A percentile compares a stretch with the other conserved stretches of the same genome.
Evolutionary conservation across 1,284 basidiomycete species (phyloP).

Genomic region (Apiotrichum domesticum): DNA sequence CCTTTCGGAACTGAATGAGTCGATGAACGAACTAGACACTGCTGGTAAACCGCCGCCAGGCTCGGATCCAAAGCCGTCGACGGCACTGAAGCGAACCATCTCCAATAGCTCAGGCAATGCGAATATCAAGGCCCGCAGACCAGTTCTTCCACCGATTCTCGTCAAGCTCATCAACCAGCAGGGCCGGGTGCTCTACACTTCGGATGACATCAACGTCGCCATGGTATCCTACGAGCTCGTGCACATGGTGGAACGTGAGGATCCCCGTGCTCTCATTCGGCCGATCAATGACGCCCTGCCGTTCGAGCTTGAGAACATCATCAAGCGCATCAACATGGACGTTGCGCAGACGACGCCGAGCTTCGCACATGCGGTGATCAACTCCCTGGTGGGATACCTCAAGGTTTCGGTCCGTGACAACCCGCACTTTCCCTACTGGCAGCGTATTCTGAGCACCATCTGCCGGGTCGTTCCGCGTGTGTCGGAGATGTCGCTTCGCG

Average conservation of each 20-base stretch:
- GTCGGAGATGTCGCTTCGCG: constrained; percentile 64
- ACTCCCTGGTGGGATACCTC: constrained; percentile 63
- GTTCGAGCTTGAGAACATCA: constrained; percentile 52
- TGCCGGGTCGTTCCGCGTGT: constrained; percentile 59
- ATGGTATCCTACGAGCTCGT: constrained; percentile 57
- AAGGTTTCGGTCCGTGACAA: constrained; percentile 55
- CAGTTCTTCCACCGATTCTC: constrained; percentile 31
- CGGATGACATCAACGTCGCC: constrained; percentile 55
- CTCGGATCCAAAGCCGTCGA: background rate
- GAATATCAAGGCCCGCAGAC: constrained; percentile 3
- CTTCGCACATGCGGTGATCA: constrained; percentile 62
- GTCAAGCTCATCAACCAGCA: constrained; percentile 26
- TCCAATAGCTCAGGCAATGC: constrained; percentile 4
- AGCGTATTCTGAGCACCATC: constrained; percentile 55
- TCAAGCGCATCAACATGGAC: constrained; percentile 52
- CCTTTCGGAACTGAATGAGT: background rate
- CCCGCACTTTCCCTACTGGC: constrained; percentile 53
- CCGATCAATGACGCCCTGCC: constrained; percentile 59
- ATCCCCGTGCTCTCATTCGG: constrained; percentile 56
- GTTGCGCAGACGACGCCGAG: constrained; percentile 57
- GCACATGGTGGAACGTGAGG: constrained; percentile 67
- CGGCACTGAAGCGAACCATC: background rate
- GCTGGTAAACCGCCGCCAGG: background rate
- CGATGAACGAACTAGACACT: background rate
- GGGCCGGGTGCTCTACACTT: constrained; percentile 49